Base-by-base conservation (phyloP, 2,329 filamentous ascomycete species). In the Decorospora gaudefroyi region DNA sequence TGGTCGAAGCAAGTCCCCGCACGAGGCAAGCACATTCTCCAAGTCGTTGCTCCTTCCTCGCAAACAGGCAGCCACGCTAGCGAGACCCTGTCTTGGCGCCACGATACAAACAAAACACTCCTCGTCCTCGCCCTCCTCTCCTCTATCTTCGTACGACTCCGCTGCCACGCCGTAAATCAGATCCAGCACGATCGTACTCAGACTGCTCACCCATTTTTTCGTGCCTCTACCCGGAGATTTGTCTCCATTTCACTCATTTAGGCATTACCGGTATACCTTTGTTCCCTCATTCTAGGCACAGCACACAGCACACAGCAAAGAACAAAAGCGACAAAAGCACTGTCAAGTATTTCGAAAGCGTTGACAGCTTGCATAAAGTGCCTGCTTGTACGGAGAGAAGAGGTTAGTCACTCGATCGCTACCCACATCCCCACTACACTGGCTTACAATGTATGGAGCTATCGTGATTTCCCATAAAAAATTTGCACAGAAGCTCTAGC, bases 241-340 rank as follows among this genome's bases (percentile, higher is more conserved):
- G 41, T 51, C 61, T 67, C 65, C 64, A 52, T 42, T 65, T 51
- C 65, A 59, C 60, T 70, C 67, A n/a, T n/a, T 68, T 70, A 58
- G 46, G 51, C 34, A 44, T 27, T 46, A 38, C 29, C 42, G 49
- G 19, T 53, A 63, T 62, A 56, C 41, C 58, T 53, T 49, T 27
- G 41, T 32, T 49, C 52, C 45, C 39, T 41, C 52, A 58, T 61
- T 61, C 56, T 53, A 30, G 15, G 18, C 23, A 42, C 43, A 42
- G 23, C 36, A 27, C 34, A n/a, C 31, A 41, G 32, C n/a, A 32
- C 5, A 39, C 10, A 39, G 28, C 28, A 46, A 49, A 53, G 27
- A 54, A 44, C 31, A 47, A 40, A 53, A 11, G 17, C 38, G 29
- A 45, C 35, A 30, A 19, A 37, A 31, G 30, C 19, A 22, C 37